Conservation (phyloP, 495 filamentous ascomycete genomes). For the Delitschia confertaspora region DNA sequence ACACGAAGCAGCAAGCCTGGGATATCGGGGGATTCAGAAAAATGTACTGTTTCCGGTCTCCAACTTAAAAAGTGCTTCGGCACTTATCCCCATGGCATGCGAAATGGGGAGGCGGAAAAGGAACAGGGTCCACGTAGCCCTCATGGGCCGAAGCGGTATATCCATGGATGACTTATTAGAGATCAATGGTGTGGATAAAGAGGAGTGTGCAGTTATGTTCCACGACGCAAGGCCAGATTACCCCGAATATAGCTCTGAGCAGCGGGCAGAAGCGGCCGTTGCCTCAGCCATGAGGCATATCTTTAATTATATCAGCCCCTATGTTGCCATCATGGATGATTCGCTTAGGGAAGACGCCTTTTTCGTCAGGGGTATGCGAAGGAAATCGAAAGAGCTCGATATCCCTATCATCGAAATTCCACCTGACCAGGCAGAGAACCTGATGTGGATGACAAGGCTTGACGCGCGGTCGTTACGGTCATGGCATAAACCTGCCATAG, state of each 20-base stretch:
- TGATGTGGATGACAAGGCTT: conserved; percentile 69
- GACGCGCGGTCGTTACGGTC: conserved; percentile 62
- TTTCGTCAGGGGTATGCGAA: conserved; percentile 47
- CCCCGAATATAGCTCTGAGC: conserved; percentile 40
- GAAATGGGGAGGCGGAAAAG: conserved; percentile 48
- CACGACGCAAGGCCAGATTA: conserved; percentile 53
- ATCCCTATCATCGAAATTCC: conserved; percentile 62
- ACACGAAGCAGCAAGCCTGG: conserved; percentile 34
- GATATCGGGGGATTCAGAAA: conserved; percentile 36
- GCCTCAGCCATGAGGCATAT: conserved; percentile 36
- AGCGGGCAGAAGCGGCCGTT: conserved; percentile 40
- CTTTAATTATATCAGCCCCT: conserved; percentile 49
- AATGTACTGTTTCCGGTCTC: conserved; percentile 53
- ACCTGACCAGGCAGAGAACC: conserved; percentile 43
- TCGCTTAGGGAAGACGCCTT: conserved; percentile 42
- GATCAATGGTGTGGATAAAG: conserved; percentile 47
- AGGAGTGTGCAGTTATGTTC: conserved; percentile 46
- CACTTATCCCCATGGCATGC: conserved; percentile 52
- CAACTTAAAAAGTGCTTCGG: conserved; percentile 46
- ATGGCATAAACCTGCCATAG: conserved; percentile 65
- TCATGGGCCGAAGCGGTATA: conserved; percentile 49
- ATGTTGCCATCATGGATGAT: conserved; percentile 47
- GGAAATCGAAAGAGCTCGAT: conserved; percentile 37
- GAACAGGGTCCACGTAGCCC: conserved; percentile 51
- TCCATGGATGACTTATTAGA: conserved; percentile 43